Evolutionary conservation across 495 filamentous ascomycete genomes (phyloP), one percentile per base, ranked within the genome.

Genomic region (Lasiosphaeria ovina): DNA sequence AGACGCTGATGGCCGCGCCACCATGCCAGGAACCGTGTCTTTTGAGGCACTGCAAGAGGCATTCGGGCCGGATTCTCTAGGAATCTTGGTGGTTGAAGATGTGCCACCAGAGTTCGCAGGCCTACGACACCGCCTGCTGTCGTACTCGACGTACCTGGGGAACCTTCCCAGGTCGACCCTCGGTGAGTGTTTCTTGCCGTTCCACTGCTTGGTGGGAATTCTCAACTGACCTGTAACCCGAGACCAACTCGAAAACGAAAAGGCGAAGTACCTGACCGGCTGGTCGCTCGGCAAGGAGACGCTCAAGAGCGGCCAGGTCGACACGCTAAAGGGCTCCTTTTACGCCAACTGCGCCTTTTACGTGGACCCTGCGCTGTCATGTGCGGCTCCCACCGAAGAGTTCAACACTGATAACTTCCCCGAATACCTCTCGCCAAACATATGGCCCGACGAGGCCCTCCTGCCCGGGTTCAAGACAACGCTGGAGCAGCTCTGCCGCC

Each of bases 311-410:
- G 91, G 93, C 61, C 87, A 88, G 59, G 90, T 92, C 64, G 94
- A 99, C 67, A 96, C 89, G 5, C 82, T 90, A 10, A 99, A 99
- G 77, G 94, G 94, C 56, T 96, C 91, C 16, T 99, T 89, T 80
- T 99, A 98, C 72, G 88, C 93, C 70, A 97, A 98, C 76, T 96
- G 92, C 73, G 90, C 90, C 54, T 97, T 96, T 79, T 93, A 94
- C 72, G 85, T 93, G 53, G 83, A 90, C 62, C 79, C 85, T 3
- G 58, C 66, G 3, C 77, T 91, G 5, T 77, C 85, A 10, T 83
- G 82, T 51, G 86, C 87, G 6, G 81, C 68, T 24, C 81, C 80
- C 3, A 82, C 86, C 3, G 75, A 76, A 5, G 76, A 84, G 54
- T 84, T 81, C 62, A 84, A 83, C 62, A 63, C 83, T 3, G 83